These are phyloP conservation scores for Agrostemma githago DNA, from an alignment of 148 eudicot genomes.

Conservation along the genomic window DNA sequence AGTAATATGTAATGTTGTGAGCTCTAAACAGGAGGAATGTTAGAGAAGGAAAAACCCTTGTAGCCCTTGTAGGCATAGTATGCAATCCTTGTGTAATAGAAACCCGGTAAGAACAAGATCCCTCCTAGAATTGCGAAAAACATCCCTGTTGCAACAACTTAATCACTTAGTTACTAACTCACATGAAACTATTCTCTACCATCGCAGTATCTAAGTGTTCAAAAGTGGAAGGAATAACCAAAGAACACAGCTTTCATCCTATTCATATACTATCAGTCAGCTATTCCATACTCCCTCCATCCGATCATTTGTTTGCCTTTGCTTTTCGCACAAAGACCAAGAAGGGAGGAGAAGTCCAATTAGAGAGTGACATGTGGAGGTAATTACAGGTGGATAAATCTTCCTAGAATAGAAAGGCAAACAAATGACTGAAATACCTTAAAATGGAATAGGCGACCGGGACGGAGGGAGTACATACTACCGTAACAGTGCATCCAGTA, in stretches of 20 bases:
- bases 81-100: slow-evolving; percentile 93
- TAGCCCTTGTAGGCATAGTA: slow-evolving; percentile 98
- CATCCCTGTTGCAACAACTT: slow-evolving; percentile 43
- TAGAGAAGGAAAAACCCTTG: slow-evolving; percentile 92
- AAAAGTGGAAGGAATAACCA: neutral
- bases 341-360: too few species aligned
- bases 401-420: too few species aligned
- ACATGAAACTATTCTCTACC: slow-evolving; percentile 1
- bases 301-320: too few species aligned
- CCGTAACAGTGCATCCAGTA: neutral
- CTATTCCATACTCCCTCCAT: too few species aligned
- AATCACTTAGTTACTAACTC: neutral
- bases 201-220: neutral
- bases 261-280: neutral
- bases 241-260: neutral
- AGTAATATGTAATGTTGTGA: slow-evolving; percentile 17
- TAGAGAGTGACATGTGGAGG: too few species aligned
- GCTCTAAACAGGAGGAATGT: slow-evolving; percentile 85
- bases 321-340: too few species aligned
- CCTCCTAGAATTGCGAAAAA: slow-evolving; percentile 82
- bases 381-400: too few species aligned
- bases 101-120: slow-evolving; percentile 84
- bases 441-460: too few species aligned
- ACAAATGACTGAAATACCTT: too few species aligned
- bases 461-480: too few species aligned